Base-by-base conservation (phyloP, 345 rosid genomes). In the Euphorbia peplus region DNA sequence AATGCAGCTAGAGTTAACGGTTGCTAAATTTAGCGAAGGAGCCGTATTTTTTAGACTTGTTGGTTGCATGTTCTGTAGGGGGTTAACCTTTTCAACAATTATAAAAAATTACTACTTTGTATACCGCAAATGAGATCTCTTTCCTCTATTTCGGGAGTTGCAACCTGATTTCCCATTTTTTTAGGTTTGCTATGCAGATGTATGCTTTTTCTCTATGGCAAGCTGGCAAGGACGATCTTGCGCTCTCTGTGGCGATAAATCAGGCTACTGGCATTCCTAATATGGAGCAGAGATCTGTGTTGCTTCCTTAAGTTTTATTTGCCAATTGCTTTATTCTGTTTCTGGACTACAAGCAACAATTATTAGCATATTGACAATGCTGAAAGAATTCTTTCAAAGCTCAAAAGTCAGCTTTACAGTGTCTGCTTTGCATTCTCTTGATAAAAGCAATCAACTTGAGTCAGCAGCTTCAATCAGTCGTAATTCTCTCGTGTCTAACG, bases 141-240 rank as follows among this genome's bases (percentile, higher is more conserved):
- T 4, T 19, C 44, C 60, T 62, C 26, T 58, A 8, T 62, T 70
- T 8, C 60, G 29, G 46, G 37, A 57, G 52, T 25, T 73, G 37
- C 69, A 12, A 52, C 44, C 15, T 68, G 41, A 69, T 66, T 59
- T 60, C n/a, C 56, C 61, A 30, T 63, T 64, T 37, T 29, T 79
- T 26, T 67, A 93, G 93, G 96, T 75, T 71, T 81, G 82, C 95
- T 91, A 80, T 91, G 79, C 96, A 91, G 75, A 74, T 91, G 72
- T 88, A 91, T 83, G 95, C 96, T 68, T 74, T 85, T 73, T 88
- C 91, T 70, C 71, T 95, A 63, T 95, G 97, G 95, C 74, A 87
- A 83, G 84, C 83, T 80, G 97, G 95, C 69, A 83, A 85, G 67
- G 74, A 80, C 66, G 90, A 87, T 65, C 71, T 60, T 70, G 93